Conservation (phyloP, 169 alveolate genomes). For the Plasmodium falciparum region DNA sequence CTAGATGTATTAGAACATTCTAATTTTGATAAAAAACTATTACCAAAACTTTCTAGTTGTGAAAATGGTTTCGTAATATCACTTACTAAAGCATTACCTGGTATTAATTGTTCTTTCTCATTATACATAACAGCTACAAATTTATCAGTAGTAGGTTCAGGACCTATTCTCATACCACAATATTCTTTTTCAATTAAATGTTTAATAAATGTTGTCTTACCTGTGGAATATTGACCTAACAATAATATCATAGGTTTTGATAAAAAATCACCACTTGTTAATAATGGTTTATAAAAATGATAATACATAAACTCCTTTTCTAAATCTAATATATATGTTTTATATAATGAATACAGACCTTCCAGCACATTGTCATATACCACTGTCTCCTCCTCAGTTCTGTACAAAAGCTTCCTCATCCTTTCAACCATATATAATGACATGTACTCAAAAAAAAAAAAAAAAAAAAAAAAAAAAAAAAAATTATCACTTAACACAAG, state of each 20-base stretch:
- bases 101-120: slow-evolving; percentile 79
- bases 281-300: slow-evolving; percentile 80
- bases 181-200: slow-evolving; percentile 83
- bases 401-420: slow-evolving; percentile 48
- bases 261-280: slow-evolving; percentile 84
- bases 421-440: slow-evolving; percentile 1
- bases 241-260: slow-evolving; percentile 86
- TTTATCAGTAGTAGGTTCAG: slow-evolving; percentile 90
- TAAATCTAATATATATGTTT: slow-evolving; percentile 76
- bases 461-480: neutral
- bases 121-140: slow-evolving; percentile 86
- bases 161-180: slow-evolving; percentile 87
- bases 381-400: slow-evolving; percentile 62
- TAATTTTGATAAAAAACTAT: slow-evolving; percentile 82
- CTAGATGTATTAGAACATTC: slow-evolving; percentile 80
- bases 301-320: slow-evolving; percentile 76
- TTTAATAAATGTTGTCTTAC: slow-evolving; percentile 85
- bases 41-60: slow-evolving; percentile 87
- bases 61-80: slow-evolving; percentile 87
- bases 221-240: slow-evolving; percentile 86
- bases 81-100: slow-evolving; percentile 88
- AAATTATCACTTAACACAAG: neutral
- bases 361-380: slow-evolving; percentile 69
- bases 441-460: neutral
- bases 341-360: slow-evolving; percentile 56